Evolutionary conservation across 345 rosid species (phyloP).

Genomic region (Pseudoturritis turrita): DNA sequence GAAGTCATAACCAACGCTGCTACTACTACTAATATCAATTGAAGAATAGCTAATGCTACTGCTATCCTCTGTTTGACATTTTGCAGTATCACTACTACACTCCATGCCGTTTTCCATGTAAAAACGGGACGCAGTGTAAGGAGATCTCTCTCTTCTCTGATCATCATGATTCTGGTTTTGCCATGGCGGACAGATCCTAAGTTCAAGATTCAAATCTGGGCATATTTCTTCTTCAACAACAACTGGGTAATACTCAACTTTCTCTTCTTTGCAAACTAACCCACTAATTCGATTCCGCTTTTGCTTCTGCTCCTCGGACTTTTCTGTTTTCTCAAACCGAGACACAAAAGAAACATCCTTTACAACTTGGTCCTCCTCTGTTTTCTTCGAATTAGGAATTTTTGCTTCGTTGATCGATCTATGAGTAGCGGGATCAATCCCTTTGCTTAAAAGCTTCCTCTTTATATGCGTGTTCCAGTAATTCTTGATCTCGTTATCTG

Average conservation of each 20-base stretch:
- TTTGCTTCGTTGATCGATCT: slow-evolving; percentile 44
- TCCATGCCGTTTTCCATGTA: slow-evolving; percentile 50
- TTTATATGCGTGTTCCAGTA: slow-evolving; percentile 85
- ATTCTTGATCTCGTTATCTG: slow-evolving; percentile 82
- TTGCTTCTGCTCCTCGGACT: neutral
- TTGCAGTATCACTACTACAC: slow-evolving; percentile 41
- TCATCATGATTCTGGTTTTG: slow-evolving; percentile 28
- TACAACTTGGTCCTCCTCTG: slow-evolving; percentile 14
- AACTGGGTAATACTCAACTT: slow-evolving; percentile 42
- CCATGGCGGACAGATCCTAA: slow-evolving; percentile 76
- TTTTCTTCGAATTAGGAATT: neutral
- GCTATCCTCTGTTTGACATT: slow-evolving; percentile 24
- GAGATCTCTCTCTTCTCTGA: neutral
- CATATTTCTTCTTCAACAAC: slow-evolving; percentile 34
- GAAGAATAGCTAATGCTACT: slow-evolving; percentile 31
- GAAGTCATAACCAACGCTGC: slow-evolving; percentile 56
- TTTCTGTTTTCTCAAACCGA: slow-evolving; percentile 2
- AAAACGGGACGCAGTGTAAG: slow-evolving; percentile 52
- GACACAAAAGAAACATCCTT: slow-evolving; percentile 18
- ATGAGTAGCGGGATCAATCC: slow-evolving; percentile 77
- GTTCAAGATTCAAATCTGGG: slow-evolving; percentile 86
- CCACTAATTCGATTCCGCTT: slow-evolving; percentile 1
- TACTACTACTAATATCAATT: slow-evolving; percentile 6
- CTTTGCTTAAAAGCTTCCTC: slow-evolving; percentile 68
- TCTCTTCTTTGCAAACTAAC: slow-evolving; percentile 40